Base-by-base conservation (phyloP, 2,329 filamentous ascomycete species). In the Aspergillus proliferans region DNA sequence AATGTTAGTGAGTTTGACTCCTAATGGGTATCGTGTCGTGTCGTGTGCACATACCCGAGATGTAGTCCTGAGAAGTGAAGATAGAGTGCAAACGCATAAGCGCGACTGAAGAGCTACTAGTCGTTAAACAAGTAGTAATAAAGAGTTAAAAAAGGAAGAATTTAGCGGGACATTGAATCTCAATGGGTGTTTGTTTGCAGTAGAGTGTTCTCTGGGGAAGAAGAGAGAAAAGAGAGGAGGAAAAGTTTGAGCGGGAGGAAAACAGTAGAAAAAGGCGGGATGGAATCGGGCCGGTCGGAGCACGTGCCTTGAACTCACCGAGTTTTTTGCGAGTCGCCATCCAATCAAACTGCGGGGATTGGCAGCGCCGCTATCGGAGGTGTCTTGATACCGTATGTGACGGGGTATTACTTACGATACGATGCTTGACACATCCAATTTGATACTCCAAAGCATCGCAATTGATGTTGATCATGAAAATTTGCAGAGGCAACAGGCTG, bases 21-120 rank as follows among this genome's bases (percentile, higher is more conserved):
- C 49, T 52, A 45, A 15, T 34, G 49, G 45, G 36, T 26, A 28
- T 19, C 10, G 18, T 18, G 34, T 38, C n/a, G 18, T 38, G 15
- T 36, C 18, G 15, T 9, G 19, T 41, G 15, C 34, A 49, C 70
- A 65, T 76, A 78, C 75, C 76, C 75, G 80, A 83, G 73, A 84
- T 83, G 72, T 84, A 84, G 74, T 83, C 80, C 81, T 91, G 87
- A 75, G 86, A 91, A 76, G 87, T 91, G 79, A 89, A 91, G 73
- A 85, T 81, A 73, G 87, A 88, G 76, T 81, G 79, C 79, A 85
- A 85, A 85, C 84, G 86, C 86, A 90, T 90, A 86, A 85, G 84
- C 79, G 83, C 85, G 78, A 78, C 58, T 68, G 65, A 67, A 59
- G 59, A 57, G 56, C 53, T 62, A 64, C 58, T 65, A 70, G 68